Evolutionary conservation across 2,329 filamentous ascomycete species (phyloP).

Genomic region (Penicillium italicum): DNA sequence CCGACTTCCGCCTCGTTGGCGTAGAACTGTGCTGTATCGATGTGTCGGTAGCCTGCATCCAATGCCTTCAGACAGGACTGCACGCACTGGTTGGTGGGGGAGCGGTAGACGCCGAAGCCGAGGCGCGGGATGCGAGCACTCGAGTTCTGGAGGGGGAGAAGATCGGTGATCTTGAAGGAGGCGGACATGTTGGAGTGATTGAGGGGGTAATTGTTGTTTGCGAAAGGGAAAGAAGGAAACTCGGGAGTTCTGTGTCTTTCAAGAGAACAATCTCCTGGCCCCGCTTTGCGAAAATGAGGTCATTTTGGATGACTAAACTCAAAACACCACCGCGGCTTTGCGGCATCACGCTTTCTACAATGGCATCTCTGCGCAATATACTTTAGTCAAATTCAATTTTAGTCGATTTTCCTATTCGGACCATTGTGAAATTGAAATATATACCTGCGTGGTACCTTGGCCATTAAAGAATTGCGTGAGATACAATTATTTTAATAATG

Average conservation of each 20-base stretch:
- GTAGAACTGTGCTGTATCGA: conserved; percentile 64
- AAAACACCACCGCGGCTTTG: neutral
- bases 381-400: too few relatives aligned
- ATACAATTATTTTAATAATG: neutral
- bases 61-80: conserved; percentile 57
- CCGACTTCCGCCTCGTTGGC: conserved; percentile 66
- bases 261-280: conserved; percentile 1
- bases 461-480: neutral
- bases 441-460: neutral
- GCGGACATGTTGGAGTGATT: conserved; percentile 27
- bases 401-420: too few relatives aligned
- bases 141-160: conserved; percentile 51
- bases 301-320: conserved; percentile 8
- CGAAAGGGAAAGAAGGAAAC: neutral
- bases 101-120: conserved; percentile 69
- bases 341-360: neutral
- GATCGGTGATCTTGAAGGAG: conserved; percentile 47
- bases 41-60: conserved; percentile 51
- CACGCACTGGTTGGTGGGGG: conserved; percentile 53
- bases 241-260: neutral
- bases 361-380: neutral
- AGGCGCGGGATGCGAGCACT: conserved; percentile 59
- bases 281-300: conserved; percentile 12
- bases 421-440: neutral
- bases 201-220: neutral